Percentiles rank a stretch among this genome's conserved stretches.
phyloP scores from a whole-genome alignment of 495 filamentous ascomycete species.

The Lepraria neglecta region DNA sequence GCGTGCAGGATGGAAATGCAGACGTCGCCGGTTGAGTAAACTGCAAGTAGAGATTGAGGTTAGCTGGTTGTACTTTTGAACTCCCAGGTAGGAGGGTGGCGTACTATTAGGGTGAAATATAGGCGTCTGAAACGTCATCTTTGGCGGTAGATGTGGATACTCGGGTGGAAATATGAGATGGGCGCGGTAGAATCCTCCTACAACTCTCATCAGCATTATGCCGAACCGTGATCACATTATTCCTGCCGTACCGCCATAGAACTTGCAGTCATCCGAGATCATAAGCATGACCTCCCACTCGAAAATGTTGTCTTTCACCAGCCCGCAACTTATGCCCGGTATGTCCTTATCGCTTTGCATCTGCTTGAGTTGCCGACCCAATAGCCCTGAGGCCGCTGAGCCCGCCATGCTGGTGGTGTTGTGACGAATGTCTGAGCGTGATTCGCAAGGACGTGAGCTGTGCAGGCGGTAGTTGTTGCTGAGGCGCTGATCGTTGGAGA shows the following conservation, averaged over 20 bases:
- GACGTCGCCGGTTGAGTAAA: constrained; percentile 83
- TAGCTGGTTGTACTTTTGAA: not conserved
- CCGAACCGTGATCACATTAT: not conserved
- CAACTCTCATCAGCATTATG: not conserved
- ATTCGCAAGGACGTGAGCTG: not conserved
- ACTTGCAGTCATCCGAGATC: constrained; percentile 93
- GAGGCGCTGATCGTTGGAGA: not conserved
- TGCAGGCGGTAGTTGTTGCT: not conserved
- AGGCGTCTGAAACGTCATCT: constrained; percentile 80
- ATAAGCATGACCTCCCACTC: constrained; percentile 99
- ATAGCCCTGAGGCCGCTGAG: constrained; percentile 62
- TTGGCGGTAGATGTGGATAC: constrained; percentile 86
- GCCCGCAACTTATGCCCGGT: constrained; percentile 85
- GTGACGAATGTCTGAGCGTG: not conserved
- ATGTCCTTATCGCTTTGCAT: constrained; percentile 91
- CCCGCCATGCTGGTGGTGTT: constrained; percentile 45
- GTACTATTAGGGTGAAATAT: constrained; percentile 91
- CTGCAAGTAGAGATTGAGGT: constrained; percentile 28
- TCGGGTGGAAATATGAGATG: constrained; percentile 69
- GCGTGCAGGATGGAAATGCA: constrained; percentile 98
- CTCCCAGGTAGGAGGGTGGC: constrained; percentile 17
- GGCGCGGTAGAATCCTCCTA: constrained; percentile 85
- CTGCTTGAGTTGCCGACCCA: constrained; percentile 79
- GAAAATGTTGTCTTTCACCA: constrained; percentile 86
- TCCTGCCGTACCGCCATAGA: constrained; percentile 65